Percentiles rank a stretch among this genome's conserved stretches.
phyloP scores from a whole-genome alignment of 768 basidiomycete genomes.

The Cytidiella melzeri region DNA sequence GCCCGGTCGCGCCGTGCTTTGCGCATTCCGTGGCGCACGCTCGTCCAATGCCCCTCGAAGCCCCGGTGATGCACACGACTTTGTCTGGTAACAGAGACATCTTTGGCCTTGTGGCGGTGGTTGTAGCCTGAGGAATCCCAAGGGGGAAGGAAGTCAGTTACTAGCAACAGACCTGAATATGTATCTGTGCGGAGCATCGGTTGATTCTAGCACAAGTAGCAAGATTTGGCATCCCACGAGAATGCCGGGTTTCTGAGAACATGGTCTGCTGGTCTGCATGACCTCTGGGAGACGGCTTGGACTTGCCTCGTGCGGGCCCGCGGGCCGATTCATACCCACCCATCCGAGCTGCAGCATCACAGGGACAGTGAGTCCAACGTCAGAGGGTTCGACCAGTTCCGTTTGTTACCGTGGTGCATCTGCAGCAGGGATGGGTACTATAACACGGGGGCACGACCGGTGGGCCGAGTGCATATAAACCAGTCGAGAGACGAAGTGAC shows the following conservation, averaged over 20 bases:
- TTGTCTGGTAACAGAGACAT: conserved; percentile 44
- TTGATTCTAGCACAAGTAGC: too few species aligned
- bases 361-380: neutral
- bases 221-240: too few species aligned
- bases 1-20: conserved; percentile 54
- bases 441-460: neutral
- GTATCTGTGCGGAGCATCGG: too few species aligned
- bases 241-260: too few species aligned
- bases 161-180: too few species aligned
- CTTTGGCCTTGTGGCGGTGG: conserved; percentile 2
- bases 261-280: too few species aligned
- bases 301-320: too few species aligned
- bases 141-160: neutral
- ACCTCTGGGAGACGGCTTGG: too few species aligned
- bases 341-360: too few species aligned
- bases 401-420: too few species aligned
- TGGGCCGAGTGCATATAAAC: conserved; percentile 2
- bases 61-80: conserved; percentile 65
- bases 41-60: conserved; percentile 69
- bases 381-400: neutral
- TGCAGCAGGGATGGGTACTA: too few species aligned
- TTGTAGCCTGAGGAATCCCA: conserved; percentile 5
- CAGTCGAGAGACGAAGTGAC: neutral
- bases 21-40: conserved; percentile 63
- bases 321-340: too few species aligned